Base-by-base conservation (phyloP, 2,329 filamentous ascomycete genomes). In the Dactylellina sp. region DNA sequence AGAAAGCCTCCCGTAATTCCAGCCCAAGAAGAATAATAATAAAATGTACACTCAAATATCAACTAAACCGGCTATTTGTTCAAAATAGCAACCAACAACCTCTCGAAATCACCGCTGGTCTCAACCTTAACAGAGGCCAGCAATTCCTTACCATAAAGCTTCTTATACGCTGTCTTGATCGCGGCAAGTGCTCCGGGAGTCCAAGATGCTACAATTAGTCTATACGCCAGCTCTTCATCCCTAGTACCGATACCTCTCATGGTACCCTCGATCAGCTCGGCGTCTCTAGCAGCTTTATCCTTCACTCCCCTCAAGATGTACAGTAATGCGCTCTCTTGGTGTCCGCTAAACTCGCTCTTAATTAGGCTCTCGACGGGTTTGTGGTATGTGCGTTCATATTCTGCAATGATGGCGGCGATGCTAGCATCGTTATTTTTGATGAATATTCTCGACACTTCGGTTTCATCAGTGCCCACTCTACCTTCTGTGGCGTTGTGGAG, bases 211-310 rank as follows among this genome's bases (percentile, higher is more conserved):
- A 91, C 85, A 0, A 97, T 87, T 1, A 95, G 85, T 16, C 93
- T 86, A 24, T 89, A 86, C 12, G 96, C 86, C 2, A 98, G 85
- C 7, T 93, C 84, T 28, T 88, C 83, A 75, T 98, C 93, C 81
- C 94, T 94, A 7, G 95, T 98, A 1, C 94, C 94, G 76, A 90
- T 78, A 0, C 94, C 94, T 0, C 88, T 86, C 94, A 98, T 98
- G 11, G 90, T 85, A 7, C 91, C 90, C 80, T 97, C 93, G n/a
- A 98, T 85, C 5, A 92, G 83, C 20, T 86, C 83, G 0, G 93
- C 95, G 77, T 96, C 93, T 9, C 77, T 14, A 35, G 59, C 39
- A 9, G 77, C 60, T 47, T 77, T 78, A 76, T 92, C 89, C 85
- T 91, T 90, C 68, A 91, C 92, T 76, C 90, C 91, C 81, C 97